Base-by-base conservation (phyloP, 2,329 filamentous ascomycete genomes). In the Coniochaeta hoffmannii region DNA sequence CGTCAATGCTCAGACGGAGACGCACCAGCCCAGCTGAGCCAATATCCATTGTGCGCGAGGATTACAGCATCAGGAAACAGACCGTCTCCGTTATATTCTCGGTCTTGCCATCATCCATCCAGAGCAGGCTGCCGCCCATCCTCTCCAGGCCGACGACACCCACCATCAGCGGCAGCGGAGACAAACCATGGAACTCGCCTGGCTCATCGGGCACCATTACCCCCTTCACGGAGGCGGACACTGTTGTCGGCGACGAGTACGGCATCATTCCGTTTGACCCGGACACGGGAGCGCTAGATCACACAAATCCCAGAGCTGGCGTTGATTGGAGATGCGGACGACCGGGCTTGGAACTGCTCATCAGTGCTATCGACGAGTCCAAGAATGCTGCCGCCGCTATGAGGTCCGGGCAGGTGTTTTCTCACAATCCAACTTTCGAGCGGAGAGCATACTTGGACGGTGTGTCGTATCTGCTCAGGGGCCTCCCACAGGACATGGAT, bases 361-460 rank as follows among this genome's bases (percentile, higher is more conserved):
- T 68, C 1, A 70, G 75, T 41, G 71, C 77, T 8, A 66, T 72
- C 22, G 69, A 73, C 53, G 76, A 80, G 26, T 58, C 61, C 1
- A 62, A 68, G 49, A 51, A 51, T 34, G 28, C 28, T 4, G 28
- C 6, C 57, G 28, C 6, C 57, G 41, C 19, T 7, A 8, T 46
- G 6, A 64, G 3, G 63, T 62, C 52, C 62, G 41, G 19, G 19
- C 24, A 15, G 22, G 4, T n/a, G 12, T 66, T 35, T 55, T 60
- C 7, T 30, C 66, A 66, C 17, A 71, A 75, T 38, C 57, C 70
- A 2, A 63, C 66, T 17, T 77, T 83, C 61, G 78, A 80, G 53
- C 77, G 85, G 31, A 82, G 83, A 59, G 76, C 86, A 14, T 88
- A 86, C 65, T 69, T 88, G 49, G 82, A 87, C 61, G 78, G 81